Evolutionary conservation across 331 rosid species (phyloP), one percentile per base, ranked within the genome.

Genomic region (Prunus yedoensis): DNA sequence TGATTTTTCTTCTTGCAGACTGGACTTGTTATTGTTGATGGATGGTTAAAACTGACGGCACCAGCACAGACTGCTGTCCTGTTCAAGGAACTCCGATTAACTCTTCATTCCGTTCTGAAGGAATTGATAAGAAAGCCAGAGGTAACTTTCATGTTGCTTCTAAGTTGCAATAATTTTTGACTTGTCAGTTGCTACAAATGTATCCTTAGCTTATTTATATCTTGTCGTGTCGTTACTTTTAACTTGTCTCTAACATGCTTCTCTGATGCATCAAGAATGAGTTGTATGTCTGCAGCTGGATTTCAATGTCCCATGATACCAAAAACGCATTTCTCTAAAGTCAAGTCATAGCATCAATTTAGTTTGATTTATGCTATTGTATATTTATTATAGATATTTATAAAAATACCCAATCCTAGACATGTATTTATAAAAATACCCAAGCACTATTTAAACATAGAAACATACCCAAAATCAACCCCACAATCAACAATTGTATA

Each of bases 1-100:
- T 38, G 28, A 70, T 21, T 11, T 71, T 60, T 54, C 66, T 65
- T 77, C 21, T 77, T 65, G 77, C 79, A 93, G 97, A 84, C 90
- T 28, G 99, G 97, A 58, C 79, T 81, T 65, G 92, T 91, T 74
- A 80, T 73, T 20, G 87, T 94, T 38, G 98, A 94, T 79, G 98
- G 98, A 81, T 94, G 98, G 98, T 85, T 94, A 80, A 90, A 92
- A 86, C 74, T 94, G 87, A 91, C 67, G 16, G 98, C 98, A 35
- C 96, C 98, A 61, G 98, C 97, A 73, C 99, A 94, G 82, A 89
- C 87, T 67, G 99, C 99, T 56, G 99, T 94, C 74, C 83, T 94
- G 81, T 92, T 94, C 84, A 94, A 90, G 87, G 95, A 94, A 85
- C 92, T 94, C 27, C 88, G 99, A 30, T 72, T 68, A 74, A 87